phyloP scores from a whole-genome alignment of 495 filamentous ascomycete species.

The Tuber brumale region DNA sequence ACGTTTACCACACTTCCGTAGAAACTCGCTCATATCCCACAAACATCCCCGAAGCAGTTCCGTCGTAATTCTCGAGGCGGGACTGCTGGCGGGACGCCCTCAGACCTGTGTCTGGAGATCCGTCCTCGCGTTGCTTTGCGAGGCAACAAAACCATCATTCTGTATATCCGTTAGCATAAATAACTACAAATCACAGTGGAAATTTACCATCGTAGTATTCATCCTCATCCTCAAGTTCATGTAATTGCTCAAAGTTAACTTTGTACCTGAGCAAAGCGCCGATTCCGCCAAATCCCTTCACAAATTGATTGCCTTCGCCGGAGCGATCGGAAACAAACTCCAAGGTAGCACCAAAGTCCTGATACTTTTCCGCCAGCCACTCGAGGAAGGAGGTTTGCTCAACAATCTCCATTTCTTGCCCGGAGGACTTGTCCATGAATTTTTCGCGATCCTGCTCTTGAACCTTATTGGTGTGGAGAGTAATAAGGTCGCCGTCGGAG shows the following conservation, averaged over 20 bases:
- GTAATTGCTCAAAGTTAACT: constrained; percentile 98
- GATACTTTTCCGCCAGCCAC: constrained; percentile 96
- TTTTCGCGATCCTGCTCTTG: constrained; percentile 73
- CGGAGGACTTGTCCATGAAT: constrained; percentile 91
- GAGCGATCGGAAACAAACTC: constrained; percentile 97
- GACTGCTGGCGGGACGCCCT: constrained; percentile 14
- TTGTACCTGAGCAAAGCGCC: constrained; percentile 97
- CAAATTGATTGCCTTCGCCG: constrained; percentile 97
- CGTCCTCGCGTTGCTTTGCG: constrained; percentile 14
- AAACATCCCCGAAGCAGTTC: constrained; percentile 7
- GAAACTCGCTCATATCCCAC: not conserved
- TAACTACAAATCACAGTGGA: not conserved
- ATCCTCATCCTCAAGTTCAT: constrained; percentile 91
- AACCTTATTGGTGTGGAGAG: constrained; percentile 80
- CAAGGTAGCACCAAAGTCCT: constrained; percentile 90
- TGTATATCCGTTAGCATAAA: constrained; percentile 31
- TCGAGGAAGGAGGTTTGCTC: constrained; percentile 87
- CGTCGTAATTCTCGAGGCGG: constrained; percentile 5
- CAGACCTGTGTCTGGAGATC: constrained; percentile 13
- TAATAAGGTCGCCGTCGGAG: constrained; percentile 59
- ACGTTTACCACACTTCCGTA: not conserved
- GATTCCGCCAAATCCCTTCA: constrained; percentile 98
- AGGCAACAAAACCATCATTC: constrained; percentile 15
- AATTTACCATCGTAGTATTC: constrained; percentile 81
- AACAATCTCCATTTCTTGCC: constrained; percentile 90